Percentiles rank a stretch among this genome's conserved stretches.
These are phyloP conservation scores for Trypanosoma melophagium DNA, from an alignment of 208 protist species.

Conservation along the genomic window DNA sequence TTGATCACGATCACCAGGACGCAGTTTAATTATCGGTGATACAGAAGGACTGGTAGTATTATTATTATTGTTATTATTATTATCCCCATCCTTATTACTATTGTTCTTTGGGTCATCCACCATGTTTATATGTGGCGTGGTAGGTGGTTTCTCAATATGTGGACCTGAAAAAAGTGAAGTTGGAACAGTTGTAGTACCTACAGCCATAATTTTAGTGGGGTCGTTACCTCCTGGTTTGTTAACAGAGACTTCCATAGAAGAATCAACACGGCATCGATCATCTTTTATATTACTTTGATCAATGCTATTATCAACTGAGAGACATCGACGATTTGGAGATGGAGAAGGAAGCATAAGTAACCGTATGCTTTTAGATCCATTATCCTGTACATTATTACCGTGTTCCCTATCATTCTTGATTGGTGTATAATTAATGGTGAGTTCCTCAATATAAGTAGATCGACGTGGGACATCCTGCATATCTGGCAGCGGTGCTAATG, in stretches of 20 bases:
- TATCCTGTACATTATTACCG: background rate
- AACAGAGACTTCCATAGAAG: background rate
- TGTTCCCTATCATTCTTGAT: background rate
- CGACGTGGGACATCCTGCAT: slow-evolving; percentile 7
- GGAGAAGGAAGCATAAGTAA: slow-evolving; percentile 19
- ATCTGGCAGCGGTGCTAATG: slow-evolving; percentile 21
- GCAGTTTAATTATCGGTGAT: background rate
- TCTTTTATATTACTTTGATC: background rate
- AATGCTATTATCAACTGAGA: background rate
- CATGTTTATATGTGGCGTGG: background rate
- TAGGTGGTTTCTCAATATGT: slow-evolving; percentile 1
- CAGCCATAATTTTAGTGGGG: background rate
- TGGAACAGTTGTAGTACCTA: background rate
- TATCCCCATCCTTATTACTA: background rate
- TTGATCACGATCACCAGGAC: background rate
- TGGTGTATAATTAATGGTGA: no score
- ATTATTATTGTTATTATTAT: background rate
- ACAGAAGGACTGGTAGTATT: background rate
- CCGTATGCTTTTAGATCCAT: background rate
- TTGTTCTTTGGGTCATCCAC: no score
- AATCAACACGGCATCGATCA: background rate
- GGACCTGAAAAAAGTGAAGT: background rate
- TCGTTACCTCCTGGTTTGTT: background rate
- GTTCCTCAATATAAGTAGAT: background rate
- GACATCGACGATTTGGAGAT: slow-evolving; percentile 4